Evolutionary conservation across 768 basidiomycete genomes (phyloP).

Genomic region (Tricholoma hemisulphureum): DNA sequence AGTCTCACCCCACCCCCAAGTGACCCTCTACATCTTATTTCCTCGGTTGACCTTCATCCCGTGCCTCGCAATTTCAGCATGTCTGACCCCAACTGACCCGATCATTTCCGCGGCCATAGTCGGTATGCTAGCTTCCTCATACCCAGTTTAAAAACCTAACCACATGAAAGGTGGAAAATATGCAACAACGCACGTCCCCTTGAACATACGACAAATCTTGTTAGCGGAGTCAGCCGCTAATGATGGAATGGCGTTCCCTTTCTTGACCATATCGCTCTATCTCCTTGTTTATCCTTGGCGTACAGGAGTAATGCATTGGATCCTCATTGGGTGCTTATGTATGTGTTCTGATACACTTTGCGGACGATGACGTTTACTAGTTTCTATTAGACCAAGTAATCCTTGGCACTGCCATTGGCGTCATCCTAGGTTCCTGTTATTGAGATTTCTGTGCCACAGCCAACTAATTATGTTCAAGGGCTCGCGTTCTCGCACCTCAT

Average conservation of each 20-base stretch:
- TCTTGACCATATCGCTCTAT: slow-evolving; percentile 84
- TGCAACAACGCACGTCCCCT: slow-evolving; percentile 67
- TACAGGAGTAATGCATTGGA: slow-evolving; percentile 79
- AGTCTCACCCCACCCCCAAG: slow-evolving; percentile 31
- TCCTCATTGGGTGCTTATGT: slow-evolving; percentile 84
- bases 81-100: slow-evolving; percentile 92
- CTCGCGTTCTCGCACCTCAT: slow-evolving; percentile 69
- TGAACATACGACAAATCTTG: slow-evolving; percentile 75
- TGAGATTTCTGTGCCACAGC: no score
- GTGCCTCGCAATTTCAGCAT: slow-evolving; percentile 82
- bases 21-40: slow-evolving; percentile 69
- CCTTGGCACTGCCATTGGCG: slow-evolving; percentile 71
- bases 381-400: slow-evolving; percentile 68
- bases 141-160: not conserved
- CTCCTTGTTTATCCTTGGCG: slow-evolving; percentile 65
- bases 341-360: slow-evolving; percentile 21
- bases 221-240: slow-evolving; percentile 93
- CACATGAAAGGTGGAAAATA: slow-evolving; percentile 59
- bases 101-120: slow-evolving; percentile 86
- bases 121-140: slow-evolving; percentile 35
- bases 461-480: slow-evolving; percentile 38
- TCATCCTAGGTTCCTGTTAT: slow-evolving; percentile 29
- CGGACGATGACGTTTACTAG: not conserved
- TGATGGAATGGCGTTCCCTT: slow-evolving; percentile 94
- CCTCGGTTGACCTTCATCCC: slow-evolving; percentile 71